phyloP scores from a whole-genome alignment of 495 filamentous ascomycete genomes.

The Penicillium argentinense region DNA sequence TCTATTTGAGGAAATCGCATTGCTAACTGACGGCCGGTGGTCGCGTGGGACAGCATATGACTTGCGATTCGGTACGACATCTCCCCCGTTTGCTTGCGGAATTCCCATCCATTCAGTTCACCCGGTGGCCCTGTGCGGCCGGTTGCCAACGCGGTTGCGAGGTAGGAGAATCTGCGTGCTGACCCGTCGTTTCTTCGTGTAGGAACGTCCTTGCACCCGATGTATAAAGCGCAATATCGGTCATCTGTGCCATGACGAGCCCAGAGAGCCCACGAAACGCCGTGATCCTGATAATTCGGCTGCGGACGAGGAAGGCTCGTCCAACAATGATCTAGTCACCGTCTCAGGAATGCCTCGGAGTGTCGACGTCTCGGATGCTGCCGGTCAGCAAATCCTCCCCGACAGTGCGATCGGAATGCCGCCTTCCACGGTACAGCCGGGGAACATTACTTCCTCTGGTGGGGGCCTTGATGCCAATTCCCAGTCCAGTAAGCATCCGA shows the following conservation, averaged over 20 bases:
- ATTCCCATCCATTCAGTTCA: conserved; percentile 31
- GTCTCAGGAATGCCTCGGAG: conserved; percentile 41
- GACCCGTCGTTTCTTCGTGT: conserved; percentile 24
- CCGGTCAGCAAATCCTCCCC: conserved; percentile 40
- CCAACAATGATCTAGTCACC: conserved; percentile 44
- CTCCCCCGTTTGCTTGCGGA: conserved; percentile 4
- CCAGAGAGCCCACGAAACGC: conserved; percentile 77
- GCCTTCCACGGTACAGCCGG: conserved; percentile 34
- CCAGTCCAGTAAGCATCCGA: conserved; percentile 69
- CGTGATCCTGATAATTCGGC: conserved; percentile 61
- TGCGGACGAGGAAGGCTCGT: conserved; percentile 57
- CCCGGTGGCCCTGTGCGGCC: conserved; percentile 27
- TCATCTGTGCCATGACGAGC: conserved; percentile 97
- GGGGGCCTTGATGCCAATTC: conserved; percentile 56
- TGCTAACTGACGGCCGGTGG: conserved; percentile 39
- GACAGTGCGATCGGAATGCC: conserved; percentile 38
- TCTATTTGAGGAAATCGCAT: conserved; percentile 7
- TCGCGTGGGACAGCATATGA: conserved; percentile 85
- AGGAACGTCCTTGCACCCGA: conserved; percentile 94
- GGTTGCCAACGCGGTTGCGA: conserved; percentile 11
- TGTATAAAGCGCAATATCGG: conserved; percentile 99
- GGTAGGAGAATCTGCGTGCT: conserved; percentile 23
- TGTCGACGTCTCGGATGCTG: conserved; percentile 43
- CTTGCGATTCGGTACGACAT: conserved; percentile 95
- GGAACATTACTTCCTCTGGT: conserved; percentile 31